Base-by-base conservation (phyloP, 192 early-diverging fungal species). In the Rhizophagus sp. region DNA sequence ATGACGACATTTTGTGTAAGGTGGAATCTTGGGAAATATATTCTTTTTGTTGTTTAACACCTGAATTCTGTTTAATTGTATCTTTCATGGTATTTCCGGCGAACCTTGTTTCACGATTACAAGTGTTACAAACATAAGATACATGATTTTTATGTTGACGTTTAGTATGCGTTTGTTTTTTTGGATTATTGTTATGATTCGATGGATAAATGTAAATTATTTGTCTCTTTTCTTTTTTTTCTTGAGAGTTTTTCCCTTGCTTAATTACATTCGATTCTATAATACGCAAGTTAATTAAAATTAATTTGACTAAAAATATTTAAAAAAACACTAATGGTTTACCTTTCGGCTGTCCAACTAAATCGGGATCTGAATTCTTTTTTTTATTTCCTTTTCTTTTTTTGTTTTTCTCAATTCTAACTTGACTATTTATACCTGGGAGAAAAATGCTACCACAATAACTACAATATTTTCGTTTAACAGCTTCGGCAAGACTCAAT, bases 371-470 rank as follows among this genome's bases (percentile, higher is more conserved):
- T 2, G 22, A 27, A 8, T 17, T 19, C 50, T 36, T 49, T n/a
- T 22, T 30, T 19, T 57, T 52, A 33, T 69, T 22, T 15, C 47
- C 11, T 49, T 81, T 67, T 47, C 39, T 82, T 50, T 79, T 75
- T 47, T 76, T 66, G 10, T 79, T 73, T 27, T 71, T 39, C 22
- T 68, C 79, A 33, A 86, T 41, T 62, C 81, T 62, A 36, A 88
- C 81, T 34, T 76, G 76, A 30, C 78, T 79, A 49, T 86, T 88
- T 33, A 88, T 15, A 11, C 87, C 87, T 2, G 84, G 84, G 2
- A 84, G 81, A 76, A 88, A 88, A 64, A 88, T 82, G 49, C 79
- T 83, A 10, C 85, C 85, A 63, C 87, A 88, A 75, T 83, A 81
- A 25, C 76, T 72, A 68, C 87, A 88, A 30, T 81, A 83, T 50